Conservation (phyloP, 495 filamentous ascomycete genomes). For the Penicillium samsonianum region DNA sequence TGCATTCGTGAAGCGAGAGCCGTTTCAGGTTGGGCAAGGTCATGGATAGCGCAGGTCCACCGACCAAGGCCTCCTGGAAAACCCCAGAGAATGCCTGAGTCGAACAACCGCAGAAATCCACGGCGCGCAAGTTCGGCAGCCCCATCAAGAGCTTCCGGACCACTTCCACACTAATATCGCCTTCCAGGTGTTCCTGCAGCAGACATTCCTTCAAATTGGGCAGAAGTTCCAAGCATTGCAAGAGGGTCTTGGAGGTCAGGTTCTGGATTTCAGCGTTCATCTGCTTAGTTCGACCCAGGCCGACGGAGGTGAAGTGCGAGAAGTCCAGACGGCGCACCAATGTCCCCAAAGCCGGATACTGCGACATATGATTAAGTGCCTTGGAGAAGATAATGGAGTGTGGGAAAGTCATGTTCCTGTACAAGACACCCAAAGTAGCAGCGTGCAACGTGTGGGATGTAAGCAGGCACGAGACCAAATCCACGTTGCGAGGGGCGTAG, state of each 20-base stretch:
- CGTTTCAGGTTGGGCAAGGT: slow-evolving; percentile 61
- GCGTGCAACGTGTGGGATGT: slow-evolving; percentile 75
- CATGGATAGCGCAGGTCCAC: slow-evolving; percentile 44
- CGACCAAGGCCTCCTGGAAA: slow-evolving; percentile 51
- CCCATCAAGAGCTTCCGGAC: slow-evolving; percentile 69
- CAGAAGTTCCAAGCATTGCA: slow-evolving; percentile 72
- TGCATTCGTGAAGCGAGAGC: slow-evolving; percentile 80
- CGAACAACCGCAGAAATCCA: slow-evolving; percentile 82
- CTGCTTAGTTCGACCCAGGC: slow-evolving; percentile 75
- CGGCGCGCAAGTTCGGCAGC: slow-evolving; percentile 64
- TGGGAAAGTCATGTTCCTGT: slow-evolving; percentile 81
- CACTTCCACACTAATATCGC: slow-evolving; percentile 69
- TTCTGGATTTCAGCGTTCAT: slow-evolving; percentile 81
- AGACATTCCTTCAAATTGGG: slow-evolving; percentile 80
- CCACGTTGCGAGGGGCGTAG: slow-evolving; percentile 75
- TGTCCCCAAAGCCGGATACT: slow-evolving; percentile 71
- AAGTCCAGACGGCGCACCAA: slow-evolving; percentile 83
- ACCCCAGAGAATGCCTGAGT: slow-evolving; percentile 67
- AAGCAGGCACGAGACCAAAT: slow-evolving; percentile 75
- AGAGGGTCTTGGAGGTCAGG: slow-evolving; percentile 73
- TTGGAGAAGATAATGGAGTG: slow-evolving; percentile 87
- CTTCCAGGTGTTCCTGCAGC: slow-evolving; percentile 80
- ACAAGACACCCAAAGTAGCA: slow-evolving; percentile 75
- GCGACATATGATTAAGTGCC: slow-evolving; percentile 69
- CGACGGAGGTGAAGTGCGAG: slow-evolving; percentile 84